Conservation (phyloP, 371 early-diverging fungal species). For the Mucor sp. region DNA sequence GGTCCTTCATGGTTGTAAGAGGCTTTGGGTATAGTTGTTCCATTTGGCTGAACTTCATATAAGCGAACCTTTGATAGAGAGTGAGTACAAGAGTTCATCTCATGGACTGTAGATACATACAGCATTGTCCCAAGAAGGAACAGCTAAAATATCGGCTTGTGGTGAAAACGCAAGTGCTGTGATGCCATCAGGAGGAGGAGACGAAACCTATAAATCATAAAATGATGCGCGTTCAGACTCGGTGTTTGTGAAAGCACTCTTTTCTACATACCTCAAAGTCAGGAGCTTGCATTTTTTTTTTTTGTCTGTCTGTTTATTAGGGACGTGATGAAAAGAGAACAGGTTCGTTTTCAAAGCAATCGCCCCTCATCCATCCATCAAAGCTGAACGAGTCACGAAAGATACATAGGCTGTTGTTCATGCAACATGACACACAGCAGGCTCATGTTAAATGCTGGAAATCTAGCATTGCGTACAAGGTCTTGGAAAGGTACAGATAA, state of each 20-base stretch:
- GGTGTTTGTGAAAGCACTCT: background rate
- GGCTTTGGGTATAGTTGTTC: slow-evolving; percentile 74
- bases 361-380: background rate
- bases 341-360: background rate
- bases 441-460: too few species aligned
- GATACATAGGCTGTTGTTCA: too few species aligned
- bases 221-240: background rate
- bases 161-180: slow-evolving; percentile 77
- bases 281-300: slow-evolving; percentile 13
- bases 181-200: slow-evolving; percentile 76
- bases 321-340: background rate
- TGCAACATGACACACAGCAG: too few species aligned
- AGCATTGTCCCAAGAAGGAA: slow-evolving; percentile 87
- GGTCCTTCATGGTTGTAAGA: slow-evolving; percentile 85
- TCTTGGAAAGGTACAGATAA: too few species aligned
- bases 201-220: slow-evolving; percentile 48
- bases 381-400: background rate
- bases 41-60: slow-evolving; percentile 83
- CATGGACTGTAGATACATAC: slow-evolving; percentile 39
- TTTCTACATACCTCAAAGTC: slow-evolving; percentile 9
- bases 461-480: too few species aligned
- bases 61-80: slow-evolving; percentile 72
- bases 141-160: slow-evolving; percentile 79
- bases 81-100: background rate
- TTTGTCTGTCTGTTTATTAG: background rate